Percentiles rank a stretch among this genome's conserved stretches.
phyloP scores from a whole-genome alignment of 345 rosid species.

The Eucalyptus albens region DNA sequence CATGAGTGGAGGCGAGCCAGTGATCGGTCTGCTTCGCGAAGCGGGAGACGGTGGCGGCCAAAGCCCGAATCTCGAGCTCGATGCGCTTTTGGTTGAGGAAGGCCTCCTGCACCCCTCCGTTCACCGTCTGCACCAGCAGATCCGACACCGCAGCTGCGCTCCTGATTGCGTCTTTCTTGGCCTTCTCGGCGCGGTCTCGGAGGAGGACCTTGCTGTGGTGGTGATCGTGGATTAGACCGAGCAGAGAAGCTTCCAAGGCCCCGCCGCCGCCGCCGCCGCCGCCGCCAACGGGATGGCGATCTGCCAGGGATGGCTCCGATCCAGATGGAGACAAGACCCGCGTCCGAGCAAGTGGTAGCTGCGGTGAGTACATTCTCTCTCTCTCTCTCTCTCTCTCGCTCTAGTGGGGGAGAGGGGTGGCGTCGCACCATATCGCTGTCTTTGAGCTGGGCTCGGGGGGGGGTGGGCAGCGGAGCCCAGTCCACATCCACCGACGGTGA shows the following conservation, averaged over 20 bases:
- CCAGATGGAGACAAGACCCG: constrained; percentile 11
- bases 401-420: too few relatives aligned
- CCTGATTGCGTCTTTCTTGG: constrained; percentile 59
- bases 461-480: not conserved
- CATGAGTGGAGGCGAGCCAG: constrained; percentile 68
- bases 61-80: constrained; percentile 21
- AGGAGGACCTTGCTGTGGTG: constrained; percentile 42
- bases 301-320: constrained; percentile 9
- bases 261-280: not conserved
- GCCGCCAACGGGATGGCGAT: not conserved
- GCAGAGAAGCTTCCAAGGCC: constrained; percentile 53
- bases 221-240: constrained; percentile 48
- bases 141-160: constrained; percentile 59
- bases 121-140: constrained; percentile 67
- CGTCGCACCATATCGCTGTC: not conserved
- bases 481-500: not conserved
- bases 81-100: constrained; percentile 75
- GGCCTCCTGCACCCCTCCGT: constrained; percentile 69
- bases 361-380: constrained; percentile 20
- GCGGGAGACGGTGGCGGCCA: constrained; percentile 43
- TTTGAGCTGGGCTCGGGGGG: not conserved
- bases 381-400: not conserved
- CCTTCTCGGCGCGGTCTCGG: constrained; percentile 60
- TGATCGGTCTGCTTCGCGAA: constrained; percentile 75
- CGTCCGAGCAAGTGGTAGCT: constrained; percentile 16